phyloP scores from a whole-genome alignment of 352 stramenopile species.

The Phytophthora lateralis region DNA sequence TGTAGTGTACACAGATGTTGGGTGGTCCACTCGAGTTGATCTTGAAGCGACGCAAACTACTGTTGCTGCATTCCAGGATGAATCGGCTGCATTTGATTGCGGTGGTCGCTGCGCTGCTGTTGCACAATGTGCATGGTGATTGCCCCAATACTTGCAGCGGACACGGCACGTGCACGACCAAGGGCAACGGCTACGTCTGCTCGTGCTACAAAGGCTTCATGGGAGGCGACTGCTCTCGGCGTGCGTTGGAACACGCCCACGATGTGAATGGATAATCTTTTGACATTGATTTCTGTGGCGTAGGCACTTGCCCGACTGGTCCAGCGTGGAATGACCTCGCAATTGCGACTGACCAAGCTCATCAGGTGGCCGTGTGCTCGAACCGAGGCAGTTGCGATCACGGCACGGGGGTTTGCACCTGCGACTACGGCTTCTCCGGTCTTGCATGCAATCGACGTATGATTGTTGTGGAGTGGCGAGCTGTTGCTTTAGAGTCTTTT shows the following conservation, averaged over 20 bases:
- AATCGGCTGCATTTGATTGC: conserved; percentile 5
- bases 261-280: too few relatives aligned
- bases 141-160: conserved; percentile 72
- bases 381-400: conserved; percentile 74
- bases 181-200: conserved; percentile 75
- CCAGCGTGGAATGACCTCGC: conserved; percentile 66
- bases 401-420: conserved; percentile 66
- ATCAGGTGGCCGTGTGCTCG: conserved; percentile 63
- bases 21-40: conserved; percentile 1
- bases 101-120: conserved; percentile 16
- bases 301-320: conserved; percentile 61
- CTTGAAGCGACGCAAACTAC: conserved; percentile 21
- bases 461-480: conserved; percentile 10
- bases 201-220: conserved; percentile 87
- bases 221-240: conserved; percentile 91
- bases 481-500: not conserved
- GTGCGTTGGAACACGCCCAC: conserved; percentile 21
- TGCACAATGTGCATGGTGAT: conserved; percentile 27
- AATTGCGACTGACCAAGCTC: conserved; percentile 55
- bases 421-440: conserved; percentile 78
- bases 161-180: conserved; percentile 61
- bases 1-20: conserved; percentile 14
- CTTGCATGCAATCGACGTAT: conserved; percentile 79
- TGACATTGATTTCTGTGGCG: not conserved
- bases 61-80: conserved; percentile 6